A percentile compares a stretch with the other conserved stretches of the same genome.
These are phyloP conservation scores for Colletotrichum phormii DNA, from an alignment of 2,329 filamentous ascomycete genomes.

Conservation along the genomic window DNA sequence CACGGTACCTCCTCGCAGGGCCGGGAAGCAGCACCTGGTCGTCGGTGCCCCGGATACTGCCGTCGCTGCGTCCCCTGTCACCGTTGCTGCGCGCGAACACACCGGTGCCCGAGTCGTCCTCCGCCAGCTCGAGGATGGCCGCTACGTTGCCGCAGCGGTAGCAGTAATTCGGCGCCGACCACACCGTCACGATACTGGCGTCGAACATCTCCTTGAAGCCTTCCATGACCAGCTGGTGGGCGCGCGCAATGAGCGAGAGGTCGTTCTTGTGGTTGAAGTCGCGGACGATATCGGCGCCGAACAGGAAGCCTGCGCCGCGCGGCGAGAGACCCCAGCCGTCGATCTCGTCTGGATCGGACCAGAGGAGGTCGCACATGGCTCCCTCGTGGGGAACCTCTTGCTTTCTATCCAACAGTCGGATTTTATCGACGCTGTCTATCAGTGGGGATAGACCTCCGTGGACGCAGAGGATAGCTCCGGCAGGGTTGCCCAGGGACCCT, in stretches of 20 bases:
- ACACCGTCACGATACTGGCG: slow-evolving; percentile 95
- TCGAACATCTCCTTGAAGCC: slow-evolving; percentile 99
- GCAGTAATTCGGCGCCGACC: slow-evolving; percentile 97
- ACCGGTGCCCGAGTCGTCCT: slow-evolving; percentile 82
- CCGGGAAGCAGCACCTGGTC: slow-evolving; percentile 57
- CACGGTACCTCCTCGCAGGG: slow-evolving; percentile 89
- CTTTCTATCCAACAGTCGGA: slow-evolving; percentile 92
- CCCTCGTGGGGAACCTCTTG: slow-evolving; percentile 99
- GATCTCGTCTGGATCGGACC: slow-evolving; percentile 98
- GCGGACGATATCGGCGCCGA: slow-evolving; percentile 95
- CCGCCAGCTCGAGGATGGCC: slow-evolving; percentile 90
- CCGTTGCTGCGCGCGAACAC: slow-evolving; percentile 79
- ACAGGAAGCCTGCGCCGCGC: slow-evolving; percentile 93
- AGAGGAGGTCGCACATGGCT: slow-evolving; percentile 97
- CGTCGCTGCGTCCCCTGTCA: slow-evolving; percentile 71
- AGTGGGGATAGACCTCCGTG: slow-evolving; percentile 93
- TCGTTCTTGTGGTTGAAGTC: slow-evolving; percentile 96
- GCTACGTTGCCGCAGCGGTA: slow-evolving; percentile 97
- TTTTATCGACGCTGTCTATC: slow-evolving; percentile 95
- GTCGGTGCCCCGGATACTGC: slow-evolving; percentile 48
- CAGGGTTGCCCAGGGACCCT: slow-evolving; percentile 73
- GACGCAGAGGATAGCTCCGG: slow-evolving; percentile 91
- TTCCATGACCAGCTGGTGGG: slow-evolving; percentile 98
- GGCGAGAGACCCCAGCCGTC: slow-evolving; percentile 97
- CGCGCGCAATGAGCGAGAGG: slow-evolving; percentile 89